A percentile compares a stretch with the other conserved stretches of the same genome.
These are phyloP conservation scores for Platanthera guangdongensis DNA, from an alignment of 106 monocot species.

Conservation along the genomic window DNA sequence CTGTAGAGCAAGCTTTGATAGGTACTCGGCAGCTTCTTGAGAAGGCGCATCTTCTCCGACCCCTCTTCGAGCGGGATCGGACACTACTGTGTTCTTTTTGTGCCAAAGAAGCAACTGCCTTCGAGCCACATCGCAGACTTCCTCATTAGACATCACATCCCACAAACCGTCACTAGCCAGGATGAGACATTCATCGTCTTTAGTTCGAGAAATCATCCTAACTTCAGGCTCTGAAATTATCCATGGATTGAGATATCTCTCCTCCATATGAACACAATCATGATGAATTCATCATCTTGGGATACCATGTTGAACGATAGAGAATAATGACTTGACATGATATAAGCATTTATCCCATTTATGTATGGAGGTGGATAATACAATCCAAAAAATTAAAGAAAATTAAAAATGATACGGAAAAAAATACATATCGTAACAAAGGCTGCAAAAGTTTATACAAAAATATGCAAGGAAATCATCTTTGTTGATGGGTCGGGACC, in stretches of 20 bases:
- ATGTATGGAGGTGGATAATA: too few species aligned
- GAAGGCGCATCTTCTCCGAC: conserved; percentile 40
- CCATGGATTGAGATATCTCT: conserved; percentile 65
- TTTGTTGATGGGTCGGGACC: too few species aligned
- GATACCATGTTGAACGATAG: too few species aligned
- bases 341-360: too few species aligned
- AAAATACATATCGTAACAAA: too few species aligned
- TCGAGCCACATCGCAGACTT: conserved; percentile 39
- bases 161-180: conserved; percentile 67
- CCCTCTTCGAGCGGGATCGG: conserved; percentile 17
- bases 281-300: too few species aligned
- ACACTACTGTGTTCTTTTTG: conserved; percentile 31
- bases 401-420: too few species aligned
- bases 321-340: too few species aligned
- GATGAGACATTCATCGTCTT: conserved; percentile 69
- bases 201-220: conserved; percentile 30
- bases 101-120: conserved; percentile 40
- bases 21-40: conserved; percentile 62
- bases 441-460: too few species aligned
- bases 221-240: conserved; percentile 66
- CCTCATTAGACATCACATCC: conserved; percentile 64
- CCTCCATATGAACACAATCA: conserved; percentile 21
- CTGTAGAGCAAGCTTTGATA: conserved; percentile 45
- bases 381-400: too few species aligned
- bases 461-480: too few species aligned